Evolutionary conservation across 2,329 filamentous ascomycete genomes (phyloP), one percentile per base, ranked within the genome.

Genomic region (Parafenestella ontariensis): DNA sequence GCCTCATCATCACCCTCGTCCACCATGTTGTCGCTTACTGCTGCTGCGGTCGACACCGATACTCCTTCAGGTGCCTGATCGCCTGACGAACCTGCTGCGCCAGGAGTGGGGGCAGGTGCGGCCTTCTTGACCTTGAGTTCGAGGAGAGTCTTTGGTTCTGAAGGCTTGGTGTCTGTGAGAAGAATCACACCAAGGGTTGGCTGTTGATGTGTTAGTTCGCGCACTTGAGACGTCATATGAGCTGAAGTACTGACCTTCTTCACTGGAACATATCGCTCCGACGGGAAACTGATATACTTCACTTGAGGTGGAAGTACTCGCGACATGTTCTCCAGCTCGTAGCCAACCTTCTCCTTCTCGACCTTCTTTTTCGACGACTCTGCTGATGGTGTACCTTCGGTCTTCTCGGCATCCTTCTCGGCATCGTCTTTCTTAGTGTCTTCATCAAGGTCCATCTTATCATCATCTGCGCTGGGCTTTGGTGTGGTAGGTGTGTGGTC

Each of bases 291-390:
- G 71, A 99, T 91, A 76, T 94, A 97, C 81, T 96, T 96, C 71
- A 98, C 85, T 80, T 99, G 95, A 42, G 87, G 86, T 1, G 93
- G 95, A 43, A 99, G 85, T 31, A 99, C 92, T 67, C 95, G 87
- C 49, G 90, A 96, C 92, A 99, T 96, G 82, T 99, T 99, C 73
- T 95, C 91, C 58, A 99, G 85, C 61, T 97, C 92, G 74, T 95
- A 97, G 65, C 95, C 95, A 54, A 96, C 85, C 85, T 96, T 98
- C 81, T 99, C 95, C 81, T 95, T 96, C 78, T 97, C 92, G 0
- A 82, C 81, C 83, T 95, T 96, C 85, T 96, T 96, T 85, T 94
- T 96, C 33, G 82, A 79, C 13, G 88, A 85, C 34, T 81, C 77
- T 1, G 83, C 79, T 24, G 78, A 66, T 11, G 79, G 74, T 1